Percentiles rank a stretch among this genome's conserved stretches.
These are phyloP conservation scores for Urochloa ruziziensis DNA, from an alignment of 176 grass and related monocot species.

Conservation along the genomic window DNA sequence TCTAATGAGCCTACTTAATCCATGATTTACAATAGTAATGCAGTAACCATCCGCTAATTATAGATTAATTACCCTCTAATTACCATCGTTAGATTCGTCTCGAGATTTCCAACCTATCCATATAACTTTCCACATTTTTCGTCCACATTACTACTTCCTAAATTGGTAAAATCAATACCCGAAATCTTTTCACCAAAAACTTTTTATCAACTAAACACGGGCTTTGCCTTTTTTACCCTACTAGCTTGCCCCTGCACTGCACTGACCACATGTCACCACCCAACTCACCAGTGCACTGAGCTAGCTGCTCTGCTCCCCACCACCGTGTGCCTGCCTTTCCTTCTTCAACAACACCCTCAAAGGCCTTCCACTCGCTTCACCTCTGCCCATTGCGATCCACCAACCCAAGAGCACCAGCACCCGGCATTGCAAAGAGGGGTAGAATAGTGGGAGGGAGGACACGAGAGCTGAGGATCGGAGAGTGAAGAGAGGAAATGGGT, in stretches of 20 bases:
- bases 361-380: neutral
- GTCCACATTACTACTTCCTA: too few relatives aligned
- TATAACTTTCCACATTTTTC: too few relatives aligned
- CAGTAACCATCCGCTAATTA: too few relatives aligned
- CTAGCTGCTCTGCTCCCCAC: neutral
- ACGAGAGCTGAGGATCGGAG: neutral
- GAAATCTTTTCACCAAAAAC: too few relatives aligned
- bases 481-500: neutral
- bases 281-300: neutral
- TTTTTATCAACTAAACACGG: too few relatives aligned
- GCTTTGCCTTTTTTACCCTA: neutral
- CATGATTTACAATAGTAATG: too few relatives aligned
- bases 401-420: neutral
- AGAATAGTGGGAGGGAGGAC: neutral
- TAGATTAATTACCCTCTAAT: too few relatives aligned
- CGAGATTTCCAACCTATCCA: too few relatives aligned
- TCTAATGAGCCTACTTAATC: too few relatives aligned
- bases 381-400: neutral
- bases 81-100: too few relatives aligned
- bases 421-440: neutral
- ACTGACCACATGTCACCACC: neutral
- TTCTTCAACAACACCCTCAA: constrained; percentile 14
- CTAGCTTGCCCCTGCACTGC: neutral
- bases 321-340: neutral
- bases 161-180: too few relatives aligned